Evolutionary conservation across 768 basidiomycete species (phyloP).

Genomic region (Chalciporus sphaerocephalus): DNA sequence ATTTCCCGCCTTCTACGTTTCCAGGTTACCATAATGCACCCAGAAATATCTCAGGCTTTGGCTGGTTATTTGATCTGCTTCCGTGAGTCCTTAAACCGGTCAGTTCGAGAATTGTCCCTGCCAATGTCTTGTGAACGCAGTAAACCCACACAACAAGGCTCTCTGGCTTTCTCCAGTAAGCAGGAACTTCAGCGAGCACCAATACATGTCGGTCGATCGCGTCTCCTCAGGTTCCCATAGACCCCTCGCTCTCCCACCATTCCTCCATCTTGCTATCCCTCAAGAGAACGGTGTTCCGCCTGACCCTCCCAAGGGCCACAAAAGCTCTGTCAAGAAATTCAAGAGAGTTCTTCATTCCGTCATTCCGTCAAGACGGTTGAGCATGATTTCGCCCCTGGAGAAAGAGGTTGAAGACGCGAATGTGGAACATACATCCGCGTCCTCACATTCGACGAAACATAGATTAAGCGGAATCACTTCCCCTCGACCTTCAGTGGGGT

Average conservation of each 20-base stretch:
- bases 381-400: background rate
- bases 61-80: background rate
- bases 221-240: constrained; percentile 2
- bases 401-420: background rate
- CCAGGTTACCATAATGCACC: constrained; percentile 10
- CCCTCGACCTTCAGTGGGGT: background rate
- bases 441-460: background rate
- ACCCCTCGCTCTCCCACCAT: constrained; percentile 15
- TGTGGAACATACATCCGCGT: background rate
- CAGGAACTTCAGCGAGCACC: background rate
- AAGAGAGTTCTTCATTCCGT: constrained; percentile 41
- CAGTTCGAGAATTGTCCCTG: background rate
- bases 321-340: constrained; percentile 36
- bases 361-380: constrained; percentile 12
- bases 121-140: constrained; percentile 2
- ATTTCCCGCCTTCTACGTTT: constrained; percentile 13
- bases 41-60: constrained; percentile 3
- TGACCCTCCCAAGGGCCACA: constrained; percentile 33
- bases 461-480: background rate
- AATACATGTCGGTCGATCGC: constrained; percentile 10
- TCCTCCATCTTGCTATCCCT: constrained; percentile 10
- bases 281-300: constrained; percentile 14
- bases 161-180: constrained; percentile 1
- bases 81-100: background rate
- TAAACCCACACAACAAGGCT: constrained; percentile 3